A percentile compares a stretch with the other conserved stretches of the same genome.
phyloP scores from a whole-genome alignment of 352 stramenopile species.

The Elongisporangium prolatum region DNA sequence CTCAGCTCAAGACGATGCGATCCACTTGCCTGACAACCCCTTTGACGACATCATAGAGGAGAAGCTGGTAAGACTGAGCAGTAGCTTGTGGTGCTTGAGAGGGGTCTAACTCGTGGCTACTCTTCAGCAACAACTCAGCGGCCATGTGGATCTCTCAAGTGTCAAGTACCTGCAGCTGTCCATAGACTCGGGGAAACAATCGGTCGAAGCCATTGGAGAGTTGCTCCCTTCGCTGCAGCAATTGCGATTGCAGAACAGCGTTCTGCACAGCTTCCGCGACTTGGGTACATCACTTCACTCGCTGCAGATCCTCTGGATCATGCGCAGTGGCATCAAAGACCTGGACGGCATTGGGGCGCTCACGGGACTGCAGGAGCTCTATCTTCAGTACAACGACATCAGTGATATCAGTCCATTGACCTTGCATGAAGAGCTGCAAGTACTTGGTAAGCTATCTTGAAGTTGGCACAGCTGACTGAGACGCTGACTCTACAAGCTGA shows the following conservation, averaged over 20 bases:
- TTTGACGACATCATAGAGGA: constrained; percentile 79
- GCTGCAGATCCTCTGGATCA: constrained; percentile 61
- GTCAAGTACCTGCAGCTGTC: constrained; percentile 59
- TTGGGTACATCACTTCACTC: constrained; percentile 72
- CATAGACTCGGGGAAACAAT: constrained; percentile 76
- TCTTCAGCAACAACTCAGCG: constrained; percentile 51
- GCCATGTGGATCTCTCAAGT: constrained; percentile 46
- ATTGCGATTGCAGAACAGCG: constrained; percentile 59
- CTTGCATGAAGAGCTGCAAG: constrained; percentile 82
- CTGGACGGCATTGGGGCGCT: constrained; percentile 85
- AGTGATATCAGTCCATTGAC: constrained; percentile 75
- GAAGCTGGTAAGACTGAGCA: constrained; percentile 40
- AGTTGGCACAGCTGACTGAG: not conserved
- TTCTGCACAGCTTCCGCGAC: constrained; percentile 72
- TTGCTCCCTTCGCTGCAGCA: constrained; percentile 69
- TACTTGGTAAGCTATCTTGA: constrained; percentile 45
- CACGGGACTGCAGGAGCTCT: constrained; percentile 69
- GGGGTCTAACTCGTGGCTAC: constrained; percentile 1
- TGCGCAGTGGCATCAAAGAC: constrained; percentile 63
- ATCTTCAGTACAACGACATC: constrained; percentile 74
- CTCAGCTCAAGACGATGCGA: not conserved
- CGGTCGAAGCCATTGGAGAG: constrained; percentile 74
- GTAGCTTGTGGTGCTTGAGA: not conserved
- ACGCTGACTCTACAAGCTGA: not conserved
- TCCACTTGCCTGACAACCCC: constrained; percentile 45